Percentiles rank a stretch among this genome's conserved stretches.
Conservation (phyloP, 2,329 filamentous ascomycete species). For the Xylariaceae sp. region DNA sequence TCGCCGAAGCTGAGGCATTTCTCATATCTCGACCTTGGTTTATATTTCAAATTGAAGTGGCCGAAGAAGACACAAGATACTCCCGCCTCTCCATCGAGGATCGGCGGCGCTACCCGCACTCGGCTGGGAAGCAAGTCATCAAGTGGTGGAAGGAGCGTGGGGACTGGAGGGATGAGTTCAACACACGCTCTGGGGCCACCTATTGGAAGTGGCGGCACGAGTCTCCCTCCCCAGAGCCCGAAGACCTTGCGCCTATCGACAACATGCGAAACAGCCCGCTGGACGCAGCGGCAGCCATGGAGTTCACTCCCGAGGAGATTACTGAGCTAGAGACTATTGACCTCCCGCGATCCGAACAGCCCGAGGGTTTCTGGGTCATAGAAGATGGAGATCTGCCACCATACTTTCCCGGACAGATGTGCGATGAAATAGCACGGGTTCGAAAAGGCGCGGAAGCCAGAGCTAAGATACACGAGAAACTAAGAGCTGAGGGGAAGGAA, state of each 20-base stretch:
- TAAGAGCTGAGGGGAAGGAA: too few relatives aligned
- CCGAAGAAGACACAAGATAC: slow-evolving; percentile 24
- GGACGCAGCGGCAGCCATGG: slow-evolving; percentile 16
- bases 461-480: too few relatives aligned
- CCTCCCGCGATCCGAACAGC: too few relatives aligned
- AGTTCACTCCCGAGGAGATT: slow-evolving; percentile 34
- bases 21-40: slow-evolving; percentile 33
- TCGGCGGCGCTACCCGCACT: neutral
- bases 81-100: slow-evolving; percentile 16
- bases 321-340: slow-evolving; percentile 32
- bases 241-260: slow-evolving; percentile 21
- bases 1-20: slow-evolving; percentile 20
- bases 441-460: too few relatives aligned
- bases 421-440: too few relatives aligned
- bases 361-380: neutral
- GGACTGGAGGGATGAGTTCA: slow-evolving; percentile 23
- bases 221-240: slow-evolving; percentile 30
- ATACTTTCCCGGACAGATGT: neutral
- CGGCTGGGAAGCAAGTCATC: slow-evolving; percentile 14
- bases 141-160: slow-evolving; percentile 28
- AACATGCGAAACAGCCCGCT: slow-evolving; percentile 20
- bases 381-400: neutral
- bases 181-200: neutral
- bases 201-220: slow-evolving; percentile 33
- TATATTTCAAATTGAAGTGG: slow-evolving; percentile 25